Evolutionary conservation across 2,329 filamentous ascomycete species (phyloP).

Genomic region (Sporothrix sp.): DNA sequence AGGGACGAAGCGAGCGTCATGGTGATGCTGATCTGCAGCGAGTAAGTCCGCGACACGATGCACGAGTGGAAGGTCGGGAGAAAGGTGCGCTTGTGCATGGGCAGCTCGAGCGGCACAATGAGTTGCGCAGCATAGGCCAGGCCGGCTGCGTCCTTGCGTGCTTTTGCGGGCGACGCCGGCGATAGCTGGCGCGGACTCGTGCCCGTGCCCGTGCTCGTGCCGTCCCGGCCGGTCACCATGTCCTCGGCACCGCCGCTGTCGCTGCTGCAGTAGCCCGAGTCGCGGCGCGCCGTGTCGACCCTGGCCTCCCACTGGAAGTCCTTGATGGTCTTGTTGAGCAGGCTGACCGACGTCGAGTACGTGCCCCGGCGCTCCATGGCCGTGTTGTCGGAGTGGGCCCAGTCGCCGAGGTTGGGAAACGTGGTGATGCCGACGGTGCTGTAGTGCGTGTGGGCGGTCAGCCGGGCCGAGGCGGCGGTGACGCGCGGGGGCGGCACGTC

Average conservation of each 20-base stretch:
- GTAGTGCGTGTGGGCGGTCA: conserved; percentile 44
- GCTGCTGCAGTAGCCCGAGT: conserved; percentile 44
- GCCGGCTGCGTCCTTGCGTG: conserved; percentile 18
- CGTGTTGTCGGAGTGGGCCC: conserved; percentile 25
- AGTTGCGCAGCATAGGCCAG: conserved; percentile 34
- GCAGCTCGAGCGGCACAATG: conserved; percentile 39
- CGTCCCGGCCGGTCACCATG: neutral
- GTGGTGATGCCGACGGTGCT: conserved; percentile 34
- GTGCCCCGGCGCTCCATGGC: conserved; percentile 32
- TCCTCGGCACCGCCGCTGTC: neutral
- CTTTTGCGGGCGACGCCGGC: neutral
- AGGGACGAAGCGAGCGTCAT: conserved; percentile 27
- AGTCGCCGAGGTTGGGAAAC: conserved; percentile 42
- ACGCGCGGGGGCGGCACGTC: conserved; percentile 39
- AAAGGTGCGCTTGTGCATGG: conserved; percentile 38
- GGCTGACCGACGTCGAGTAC: conserved; percentile 36
- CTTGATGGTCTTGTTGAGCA: conserved; percentile 30
- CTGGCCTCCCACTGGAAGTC: conserved; percentile 33
- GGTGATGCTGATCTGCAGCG: conserved; percentile 36
- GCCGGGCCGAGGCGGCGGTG: conserved; percentile 39
- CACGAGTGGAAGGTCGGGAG: conserved; percentile 50
- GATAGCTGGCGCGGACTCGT: neutral
- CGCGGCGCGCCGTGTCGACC: conserved; percentile 30
- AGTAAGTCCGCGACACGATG: conserved; percentile 46
- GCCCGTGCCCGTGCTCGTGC: too few species aligned